Percentiles rank a stretch among this genome's conserved stretches.
These are phyloP conservation scores for Ganoderma resinaceum DNA, from an alignment of 1,284 basidiomycete species.

Conservation along the genomic window DNA sequence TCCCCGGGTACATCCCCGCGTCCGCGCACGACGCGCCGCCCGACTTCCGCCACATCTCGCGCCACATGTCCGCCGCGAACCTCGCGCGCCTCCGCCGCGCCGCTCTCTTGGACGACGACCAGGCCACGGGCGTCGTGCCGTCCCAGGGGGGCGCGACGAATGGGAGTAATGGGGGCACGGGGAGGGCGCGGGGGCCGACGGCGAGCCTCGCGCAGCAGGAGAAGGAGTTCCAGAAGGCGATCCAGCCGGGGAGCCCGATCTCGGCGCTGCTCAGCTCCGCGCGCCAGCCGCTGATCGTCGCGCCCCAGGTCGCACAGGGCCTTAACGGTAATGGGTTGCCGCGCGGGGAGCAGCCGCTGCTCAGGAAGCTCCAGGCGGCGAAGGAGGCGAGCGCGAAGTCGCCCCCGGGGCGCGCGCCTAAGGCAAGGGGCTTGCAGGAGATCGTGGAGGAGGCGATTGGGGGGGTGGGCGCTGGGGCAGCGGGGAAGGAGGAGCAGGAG, in stretches of 20 bases:
- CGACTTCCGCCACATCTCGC: constrained; percentile 75
- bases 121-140: constrained; percentile 46
- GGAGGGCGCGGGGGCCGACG: constrained; percentile 51
- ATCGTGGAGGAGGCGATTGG: constrained; percentile 58
- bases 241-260: constrained; percentile 95
- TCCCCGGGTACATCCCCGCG: constrained; percentile 83
- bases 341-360: constrained; percentile 57
- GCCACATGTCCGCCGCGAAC: constrained; percentile 71
- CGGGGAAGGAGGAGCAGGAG: no score
- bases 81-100: constrained; percentile 68
- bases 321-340: constrained; percentile 32
- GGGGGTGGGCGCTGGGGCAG: constrained; percentile 35
- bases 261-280: constrained; percentile 91
- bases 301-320: constrained; percentile 38
- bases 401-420: constrained; percentile 25
- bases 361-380: constrained; percentile 61
- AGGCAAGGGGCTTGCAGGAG: constrained; percentile 47
- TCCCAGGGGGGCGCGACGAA: no score
- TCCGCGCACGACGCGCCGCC: constrained; percentile 80
- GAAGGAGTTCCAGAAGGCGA: constrained; percentile 94
- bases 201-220: constrained; percentile 86
- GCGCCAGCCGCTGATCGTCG: constrained; percentile 86
- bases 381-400: constrained; percentile 46
- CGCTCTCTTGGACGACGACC: constrained; percentile 69
- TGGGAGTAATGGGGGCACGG: constrained; percentile 7